phyloP scores from a whole-genome alignment of 331 rosid species.

The Arachis monticola region DNA sequence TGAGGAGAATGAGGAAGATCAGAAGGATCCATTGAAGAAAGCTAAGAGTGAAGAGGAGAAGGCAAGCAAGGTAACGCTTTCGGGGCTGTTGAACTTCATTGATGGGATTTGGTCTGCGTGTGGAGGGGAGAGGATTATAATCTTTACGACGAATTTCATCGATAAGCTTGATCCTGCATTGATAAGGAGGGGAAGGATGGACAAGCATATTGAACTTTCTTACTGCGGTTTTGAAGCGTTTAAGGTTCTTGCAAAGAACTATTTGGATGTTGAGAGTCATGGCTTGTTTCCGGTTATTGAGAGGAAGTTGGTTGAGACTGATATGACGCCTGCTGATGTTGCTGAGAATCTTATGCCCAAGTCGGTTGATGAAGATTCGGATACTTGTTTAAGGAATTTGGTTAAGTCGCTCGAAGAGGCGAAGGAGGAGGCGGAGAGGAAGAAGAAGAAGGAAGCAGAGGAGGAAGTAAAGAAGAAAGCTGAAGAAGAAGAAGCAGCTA shows the following conservation, averaged over 20 bases:
- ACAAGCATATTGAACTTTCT: constrained; percentile 45
- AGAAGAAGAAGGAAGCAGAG: constrained; percentile 34
- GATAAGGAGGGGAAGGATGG: constrained; percentile 48
- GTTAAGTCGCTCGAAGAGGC: constrained; percentile 49
- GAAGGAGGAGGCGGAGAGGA: constrained; percentile 41
- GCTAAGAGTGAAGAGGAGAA: constrained; percentile 31
- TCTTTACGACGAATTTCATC: constrained; percentile 43
- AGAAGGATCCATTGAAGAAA: constrained; percentile 18
- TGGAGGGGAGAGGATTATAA: constrained; percentile 45
- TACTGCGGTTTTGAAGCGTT: constrained; percentile 45
- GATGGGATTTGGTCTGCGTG: constrained; percentile 50
- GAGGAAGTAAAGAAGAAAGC: constrained; percentile 35
- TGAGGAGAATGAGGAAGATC: neutral
- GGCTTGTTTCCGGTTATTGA: constrained; percentile 42
- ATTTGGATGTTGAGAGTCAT: constrained; percentile 44
- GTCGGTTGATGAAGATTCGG: constrained; percentile 18
- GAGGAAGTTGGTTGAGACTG: constrained; percentile 47
- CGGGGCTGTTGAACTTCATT: constrained; percentile 42
- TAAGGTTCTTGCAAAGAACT: constrained; percentile 39
- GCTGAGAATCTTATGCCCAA: constrained; percentile 71
- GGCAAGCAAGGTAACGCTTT: constrained; percentile 40
- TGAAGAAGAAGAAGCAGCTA: constrained; percentile 27
- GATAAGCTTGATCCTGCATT: constrained; percentile 51
- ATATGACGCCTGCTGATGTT: constrained; percentile 63
- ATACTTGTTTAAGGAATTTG: constrained; percentile 45